These are phyloP conservation scores for Salix purpurea DNA, from an alignment of 345 rosid species.

Conservation along the genomic window DNA sequence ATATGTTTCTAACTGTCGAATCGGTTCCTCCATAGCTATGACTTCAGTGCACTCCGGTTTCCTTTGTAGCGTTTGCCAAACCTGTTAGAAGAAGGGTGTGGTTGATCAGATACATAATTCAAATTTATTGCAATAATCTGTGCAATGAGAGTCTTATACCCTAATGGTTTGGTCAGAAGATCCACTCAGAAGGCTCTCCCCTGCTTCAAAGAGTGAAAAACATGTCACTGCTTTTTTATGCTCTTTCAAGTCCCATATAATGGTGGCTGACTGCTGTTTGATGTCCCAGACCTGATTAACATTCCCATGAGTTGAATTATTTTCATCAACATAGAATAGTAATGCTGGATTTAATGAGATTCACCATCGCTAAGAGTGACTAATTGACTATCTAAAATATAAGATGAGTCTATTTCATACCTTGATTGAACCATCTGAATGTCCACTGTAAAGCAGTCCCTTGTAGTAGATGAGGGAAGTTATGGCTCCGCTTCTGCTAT, in stretches of 20 bases:
- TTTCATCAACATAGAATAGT: neutral
- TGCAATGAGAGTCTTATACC: constrained; percentile 28
- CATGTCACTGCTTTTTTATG: constrained; percentile 76
- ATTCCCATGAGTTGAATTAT: neutral
- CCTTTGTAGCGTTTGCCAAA: constrained; percentile 67
- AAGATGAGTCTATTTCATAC: constrained; percentile 20
- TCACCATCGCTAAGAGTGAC: too few species aligned
- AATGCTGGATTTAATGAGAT: too few species aligned
- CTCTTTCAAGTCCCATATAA: constrained; percentile 62
- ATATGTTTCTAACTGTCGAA: constrained; percentile 49
- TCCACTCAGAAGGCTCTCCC: constrained; percentile 81
- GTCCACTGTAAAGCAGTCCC: constrained; percentile 82
- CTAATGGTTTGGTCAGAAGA: constrained; percentile 75
- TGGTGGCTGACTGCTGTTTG: constrained; percentile 48
- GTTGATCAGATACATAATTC: neutral
- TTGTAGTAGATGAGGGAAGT: constrained; percentile 79
- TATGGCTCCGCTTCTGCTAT: constrained; percentile 64
- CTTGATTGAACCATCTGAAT: constrained; percentile 80
- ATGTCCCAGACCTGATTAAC: constrained; percentile 65
- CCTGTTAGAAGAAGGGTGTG: constrained; percentile 32
- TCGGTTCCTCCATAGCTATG: constrained; percentile 54
- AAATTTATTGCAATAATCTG: neutral
- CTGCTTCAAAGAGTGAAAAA: constrained; percentile 65
- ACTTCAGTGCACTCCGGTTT: constrained; percentile 68
- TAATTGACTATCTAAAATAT: too few species aligned